A percentile compares a stretch with the other conserved stretches of the same genome.
phyloP scores from a whole-genome alignment of 176 grass and related monocot species.

The Sorghum bicolor region DNA sequence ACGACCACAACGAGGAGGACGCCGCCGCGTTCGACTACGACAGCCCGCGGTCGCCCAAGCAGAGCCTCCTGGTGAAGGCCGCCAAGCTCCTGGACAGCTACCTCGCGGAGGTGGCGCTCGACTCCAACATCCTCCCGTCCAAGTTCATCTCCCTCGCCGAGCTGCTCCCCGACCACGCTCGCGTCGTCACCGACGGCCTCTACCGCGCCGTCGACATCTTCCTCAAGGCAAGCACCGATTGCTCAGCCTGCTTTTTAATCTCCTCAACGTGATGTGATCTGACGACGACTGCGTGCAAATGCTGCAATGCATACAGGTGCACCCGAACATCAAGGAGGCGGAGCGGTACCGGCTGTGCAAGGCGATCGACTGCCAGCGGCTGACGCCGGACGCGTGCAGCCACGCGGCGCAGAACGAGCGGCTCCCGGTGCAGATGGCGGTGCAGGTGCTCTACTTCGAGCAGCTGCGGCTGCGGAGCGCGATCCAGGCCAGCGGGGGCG shows the following conservation, averaged over 20 bases:
- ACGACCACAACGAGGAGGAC: constrained; percentile 47
- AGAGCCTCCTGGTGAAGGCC: constrained; percentile 72
- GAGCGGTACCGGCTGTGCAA: constrained; percentile 91
- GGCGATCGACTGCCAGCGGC: constrained; percentile 87
- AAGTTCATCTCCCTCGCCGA: constrained; percentile 91
- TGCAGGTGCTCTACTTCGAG: constrained; percentile 95
- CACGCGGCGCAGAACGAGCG: constrained; percentile 95
- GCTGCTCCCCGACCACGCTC: constrained; percentile 84
- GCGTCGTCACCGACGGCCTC: constrained; percentile 80
- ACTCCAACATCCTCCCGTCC: constrained; percentile 66
- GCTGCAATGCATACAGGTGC: constrained; percentile 78
- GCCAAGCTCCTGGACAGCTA: constrained; percentile 93
- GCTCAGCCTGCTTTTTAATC: not conserved
- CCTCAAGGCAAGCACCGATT: constrained; percentile 43
- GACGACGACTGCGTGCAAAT: too few species aligned
- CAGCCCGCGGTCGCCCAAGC: constrained; percentile 67
- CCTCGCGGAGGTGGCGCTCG: constrained; percentile 88
- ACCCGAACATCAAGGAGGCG: constrained; percentile 94
- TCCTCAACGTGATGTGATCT: too few species aligned
- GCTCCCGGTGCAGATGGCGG: constrained; percentile 87
- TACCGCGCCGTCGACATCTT: constrained; percentile 97
- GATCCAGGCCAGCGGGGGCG: constrained; percentile 45
- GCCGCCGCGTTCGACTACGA: constrained; percentile 57
- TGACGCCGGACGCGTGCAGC: constrained; percentile 89
- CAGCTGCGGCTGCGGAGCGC: constrained; percentile 83